A percentile compares a stretch with the other conserved stretches of the same genome.
These are phyloP conservation scores for Ganoderma boninense DNA, from an alignment of 1,284 basidiomycete genomes.

Conservation along the genomic window DNA sequence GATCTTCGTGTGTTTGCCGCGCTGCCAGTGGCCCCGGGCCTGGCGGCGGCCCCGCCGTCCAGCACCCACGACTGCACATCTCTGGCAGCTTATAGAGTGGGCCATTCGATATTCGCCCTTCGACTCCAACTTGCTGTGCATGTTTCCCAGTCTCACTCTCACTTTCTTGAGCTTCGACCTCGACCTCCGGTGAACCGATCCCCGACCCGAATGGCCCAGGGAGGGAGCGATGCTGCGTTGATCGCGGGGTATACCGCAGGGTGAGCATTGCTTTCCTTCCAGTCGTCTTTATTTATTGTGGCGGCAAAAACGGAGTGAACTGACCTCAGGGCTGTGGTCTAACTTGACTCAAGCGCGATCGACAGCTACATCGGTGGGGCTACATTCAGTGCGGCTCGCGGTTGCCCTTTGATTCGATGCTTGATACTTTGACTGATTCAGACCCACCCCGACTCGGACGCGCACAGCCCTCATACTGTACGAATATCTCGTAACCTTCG, in stretches of 20 bases:
- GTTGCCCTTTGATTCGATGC: background rate
- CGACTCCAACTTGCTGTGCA: background rate
- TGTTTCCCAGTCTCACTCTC: background rate
- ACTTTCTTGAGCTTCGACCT: background rate
- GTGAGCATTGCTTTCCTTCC: background rate
- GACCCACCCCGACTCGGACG: no score
- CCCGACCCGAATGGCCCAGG: background rate
- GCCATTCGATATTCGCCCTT: no score
- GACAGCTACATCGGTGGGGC: background rate
- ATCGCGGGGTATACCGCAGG: background rate
- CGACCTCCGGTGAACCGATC: background rate
- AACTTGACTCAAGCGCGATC: background rate
- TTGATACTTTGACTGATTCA: background rate
- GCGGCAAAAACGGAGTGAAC: background rate
- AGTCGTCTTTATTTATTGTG: background rate
- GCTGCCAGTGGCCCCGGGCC: no score
- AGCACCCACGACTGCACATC: no score
- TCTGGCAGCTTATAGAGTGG: background rate
- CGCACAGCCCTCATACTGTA: slow-evolving; percentile 6
- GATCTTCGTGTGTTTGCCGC: no score
- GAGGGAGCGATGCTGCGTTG: background rate
- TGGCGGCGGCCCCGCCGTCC: no score
- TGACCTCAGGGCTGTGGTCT: background rate
- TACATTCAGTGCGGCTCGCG: background rate
- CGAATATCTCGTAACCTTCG: slow-evolving; percentile 13